A percentile compares a stretch with the other conserved stretches of the same genome.
These are phyloP conservation scores for Penstemon davidsonii DNA, from an alignment of 257 asterid genomes.

Conservation along the genomic window DNA sequence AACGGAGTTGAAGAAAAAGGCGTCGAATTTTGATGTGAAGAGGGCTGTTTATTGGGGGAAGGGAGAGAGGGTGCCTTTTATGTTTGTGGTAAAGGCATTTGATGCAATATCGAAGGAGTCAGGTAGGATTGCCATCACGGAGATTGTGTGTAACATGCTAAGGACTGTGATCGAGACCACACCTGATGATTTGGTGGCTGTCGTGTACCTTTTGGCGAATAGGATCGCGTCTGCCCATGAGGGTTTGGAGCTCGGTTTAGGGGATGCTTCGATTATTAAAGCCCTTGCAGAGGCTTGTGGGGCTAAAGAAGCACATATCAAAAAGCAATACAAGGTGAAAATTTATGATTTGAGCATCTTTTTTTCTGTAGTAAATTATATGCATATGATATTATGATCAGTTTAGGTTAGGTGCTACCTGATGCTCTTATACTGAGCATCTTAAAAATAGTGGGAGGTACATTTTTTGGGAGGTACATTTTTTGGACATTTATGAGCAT, in stretches of 20 bases:
- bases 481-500: not conserved
- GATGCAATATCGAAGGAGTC: conserved; percentile 82
- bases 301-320: conserved; percentile 67
- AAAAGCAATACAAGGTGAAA: conserved; percentile 75
- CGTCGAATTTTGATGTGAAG: conserved; percentile 58
- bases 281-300: conserved; percentile 98
- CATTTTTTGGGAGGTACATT: conserved; percentile 12
- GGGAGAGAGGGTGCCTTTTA: conserved; percentile 85
- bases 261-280: conserved; percentile 78
- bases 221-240: conserved; percentile 85
- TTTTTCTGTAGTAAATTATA: not conserved
- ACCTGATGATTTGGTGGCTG: conserved; percentile 73
- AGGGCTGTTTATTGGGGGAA: conserved; percentile 81
- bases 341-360: no score
- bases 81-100: conserved; percentile 80
- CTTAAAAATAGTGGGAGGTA: not conserved
- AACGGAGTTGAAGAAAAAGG: conserved; percentile 68
- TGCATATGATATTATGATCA: conserved; percentile 7
- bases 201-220: conserved; percentile 74
- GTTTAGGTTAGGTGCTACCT: not conserved
- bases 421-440: conserved; percentile 15
- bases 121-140: conserved; percentile 78
- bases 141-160: conserved; percentile 80
- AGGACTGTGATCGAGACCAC: conserved; percentile 87
- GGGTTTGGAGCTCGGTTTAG: conserved; percentile 94